Evolutionary conservation across 257 asterid genomes (phyloP).

Genomic region (Solanum tacnaense): DNA sequence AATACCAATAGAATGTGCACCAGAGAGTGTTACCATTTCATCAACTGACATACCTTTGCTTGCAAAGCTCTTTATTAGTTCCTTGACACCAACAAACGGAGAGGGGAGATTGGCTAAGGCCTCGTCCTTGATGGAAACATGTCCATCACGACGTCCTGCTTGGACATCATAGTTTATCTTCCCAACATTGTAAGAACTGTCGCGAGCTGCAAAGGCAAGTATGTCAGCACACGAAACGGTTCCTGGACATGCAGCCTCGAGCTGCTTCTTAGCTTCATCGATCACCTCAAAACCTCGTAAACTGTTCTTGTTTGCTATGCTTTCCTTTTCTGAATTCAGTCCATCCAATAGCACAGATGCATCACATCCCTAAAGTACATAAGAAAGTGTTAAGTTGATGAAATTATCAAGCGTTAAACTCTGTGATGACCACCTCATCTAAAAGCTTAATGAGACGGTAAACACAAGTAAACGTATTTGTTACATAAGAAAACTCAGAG

Average conservation of each 20-base stretch:
- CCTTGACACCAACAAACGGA: slow-evolving; percentile 33
- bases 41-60: slow-evolving; percentile 47
- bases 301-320: slow-evolving; percentile 30
- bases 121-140: slow-evolving; percentile 22
- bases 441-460: background rate
- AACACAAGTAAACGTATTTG: background rate
- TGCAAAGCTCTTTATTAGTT: slow-evolving; percentile 27
- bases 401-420: background rate
- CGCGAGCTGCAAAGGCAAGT: slow-evolving; percentile 61
- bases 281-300: slow-evolving; percentile 52
- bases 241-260: slow-evolving; percentile 36
- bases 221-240: slow-evolving; percentile 56
- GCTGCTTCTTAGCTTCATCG: slow-evolving; percentile 41
- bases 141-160: slow-evolving; percentile 51
- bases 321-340: slow-evolving; percentile 26
- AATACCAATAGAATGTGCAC: slow-evolving; percentile 53
- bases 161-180: slow-evolving; percentile 31
- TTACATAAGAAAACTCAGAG: background rate
- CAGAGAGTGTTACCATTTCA: slow-evolving; percentile 66
- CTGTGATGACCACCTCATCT: background rate
- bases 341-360: slow-evolving; percentile 44
- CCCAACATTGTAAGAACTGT: slow-evolving; percentile 34
- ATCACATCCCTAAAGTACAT: slow-evolving; percentile 40
- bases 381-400: background rate
- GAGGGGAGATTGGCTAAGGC: slow-evolving; percentile 30